phyloP scores from a whole-genome alignment of 1,139 yeast genomes.

The Yamadazyma kanchanaburiensis region DNA sequence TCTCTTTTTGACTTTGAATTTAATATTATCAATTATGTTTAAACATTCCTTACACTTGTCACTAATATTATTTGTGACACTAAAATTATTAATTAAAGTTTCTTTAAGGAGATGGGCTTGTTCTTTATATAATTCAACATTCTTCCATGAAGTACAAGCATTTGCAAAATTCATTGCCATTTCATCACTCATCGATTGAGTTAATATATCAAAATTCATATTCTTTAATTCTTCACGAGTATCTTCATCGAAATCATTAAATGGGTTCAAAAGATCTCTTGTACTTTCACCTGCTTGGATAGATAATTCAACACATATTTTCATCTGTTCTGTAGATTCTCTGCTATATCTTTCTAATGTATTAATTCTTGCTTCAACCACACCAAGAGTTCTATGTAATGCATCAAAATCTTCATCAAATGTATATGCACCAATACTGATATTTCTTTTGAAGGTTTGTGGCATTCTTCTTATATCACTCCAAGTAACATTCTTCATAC shows the following conservation, averaged over 20 bases:
- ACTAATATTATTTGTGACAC: not conserved
- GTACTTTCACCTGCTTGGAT: not conserved
- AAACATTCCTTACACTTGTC: conserved; percentile 10
- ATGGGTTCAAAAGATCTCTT: conserved; percentile 22
- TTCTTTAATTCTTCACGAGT: conserved; percentile 10
- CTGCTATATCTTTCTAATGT: conserved; percentile 17
- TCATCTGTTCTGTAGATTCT: conserved; percentile 1
- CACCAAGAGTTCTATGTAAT: conserved; percentile 11
- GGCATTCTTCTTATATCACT: conserved; percentile 25
- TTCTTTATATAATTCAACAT: conserved; percentile 13
- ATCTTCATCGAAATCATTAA: conserved; percentile 12
- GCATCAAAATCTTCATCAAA: conserved; percentile 39
- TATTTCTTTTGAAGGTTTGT: conserved; percentile 28
- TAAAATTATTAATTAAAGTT: not conserved
- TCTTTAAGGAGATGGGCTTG: conserved; percentile 8
- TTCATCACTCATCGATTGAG: conserved; percentile 1
- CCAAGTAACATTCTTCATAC: conserved; percentile 21
- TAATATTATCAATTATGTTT: conserved; percentile 21
- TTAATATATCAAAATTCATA: conserved; percentile 5
- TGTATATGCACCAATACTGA: conserved; percentile 27
- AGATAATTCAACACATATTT: not conserved
- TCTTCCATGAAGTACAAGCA: conserved; percentile 19
- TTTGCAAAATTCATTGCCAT: conserved; percentile 5
- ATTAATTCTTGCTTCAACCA: conserved; percentile 13
- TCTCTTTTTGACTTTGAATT: conserved; percentile 24